These are phyloP conservation scores for Vitis labrusca DNA, from an alignment of 164 flowering plant species.

Conservation along the genomic window DNA sequence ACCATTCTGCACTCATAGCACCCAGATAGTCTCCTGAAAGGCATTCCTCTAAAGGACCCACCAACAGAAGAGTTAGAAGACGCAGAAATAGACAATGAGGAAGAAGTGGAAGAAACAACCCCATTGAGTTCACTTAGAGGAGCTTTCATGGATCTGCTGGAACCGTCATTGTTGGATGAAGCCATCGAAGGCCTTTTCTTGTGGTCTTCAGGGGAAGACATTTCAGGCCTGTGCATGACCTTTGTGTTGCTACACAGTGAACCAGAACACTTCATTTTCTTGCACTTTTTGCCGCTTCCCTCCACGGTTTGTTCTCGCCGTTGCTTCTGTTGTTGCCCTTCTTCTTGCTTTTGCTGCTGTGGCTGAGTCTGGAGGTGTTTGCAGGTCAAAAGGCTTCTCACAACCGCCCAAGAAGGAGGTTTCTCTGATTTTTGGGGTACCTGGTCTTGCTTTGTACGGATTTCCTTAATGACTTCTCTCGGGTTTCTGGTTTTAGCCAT, in stretches of 20 bases:
- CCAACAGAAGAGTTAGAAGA: conserved; percentile 32
- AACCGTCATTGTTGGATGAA: conserved; percentile 18
- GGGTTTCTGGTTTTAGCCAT: conserved; percentile 54
- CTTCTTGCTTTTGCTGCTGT: conserved; percentile 13
- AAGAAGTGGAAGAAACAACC: conserved; percentile 25
- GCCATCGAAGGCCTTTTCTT: conserved; percentile 43
- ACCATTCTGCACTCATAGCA: conserved; percentile 93
- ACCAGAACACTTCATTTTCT: conserved; percentile 72
- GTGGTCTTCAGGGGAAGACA: conserved; percentile 38
- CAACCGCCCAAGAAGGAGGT: conserved; percentile 65
- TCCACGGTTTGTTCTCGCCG: conserved; percentile 20
- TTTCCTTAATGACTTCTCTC: conserved; percentile 37
- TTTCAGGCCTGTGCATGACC: conserved; percentile 73
- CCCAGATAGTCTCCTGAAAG: conserved; percentile 72
- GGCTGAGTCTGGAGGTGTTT: conserved; percentile 40
- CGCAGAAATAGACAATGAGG: conserved; percentile 23
- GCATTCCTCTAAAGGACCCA: conserved; percentile 67
- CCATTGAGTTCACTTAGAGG: conserved; percentile 42
- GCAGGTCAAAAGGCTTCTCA: conserved; percentile 64
- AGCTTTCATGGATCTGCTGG: conserved; percentile 49
- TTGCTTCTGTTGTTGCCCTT: conserved; percentile 12
- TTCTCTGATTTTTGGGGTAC: conserved; percentile 31
- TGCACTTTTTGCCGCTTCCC: conserved; percentile 44
- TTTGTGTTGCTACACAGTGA: conserved; percentile 81
- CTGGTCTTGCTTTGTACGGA: conserved; percentile 23